phyloP scores from a whole-genome alignment of 2,329 filamentous ascomycete genomes.

The Aspergillus tanneri region DNA sequence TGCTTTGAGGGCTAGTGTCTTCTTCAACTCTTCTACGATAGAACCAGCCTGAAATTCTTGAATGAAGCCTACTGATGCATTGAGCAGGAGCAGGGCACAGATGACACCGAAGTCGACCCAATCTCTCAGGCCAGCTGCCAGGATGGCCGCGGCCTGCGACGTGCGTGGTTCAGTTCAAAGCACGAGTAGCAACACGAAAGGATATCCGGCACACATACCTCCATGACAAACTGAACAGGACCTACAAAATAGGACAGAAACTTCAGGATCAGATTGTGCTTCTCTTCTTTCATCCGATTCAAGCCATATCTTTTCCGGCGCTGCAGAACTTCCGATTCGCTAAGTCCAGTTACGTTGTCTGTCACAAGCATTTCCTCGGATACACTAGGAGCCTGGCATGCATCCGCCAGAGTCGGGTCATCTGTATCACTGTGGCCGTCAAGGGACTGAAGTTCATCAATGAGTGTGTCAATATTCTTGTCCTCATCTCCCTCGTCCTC shows the following conservation, averaged over 20 bases:
- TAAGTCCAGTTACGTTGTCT: conserved; percentile 70
- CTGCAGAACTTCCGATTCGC: conserved; percentile 63
- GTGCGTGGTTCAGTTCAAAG: conserved; percentile 8
- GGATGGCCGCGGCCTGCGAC: conserved; percentile 66
- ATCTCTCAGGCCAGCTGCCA: conserved; percentile 79
- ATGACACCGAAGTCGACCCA: conserved; percentile 96
- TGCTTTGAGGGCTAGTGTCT: conserved; percentile 84
- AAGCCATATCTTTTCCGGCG: conserved; percentile 72
- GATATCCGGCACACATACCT: conserved; percentile 55
- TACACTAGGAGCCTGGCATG: conserved; percentile 58
- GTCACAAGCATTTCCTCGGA: conserved; percentile 77
- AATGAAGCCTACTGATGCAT: conserved; percentile 80
- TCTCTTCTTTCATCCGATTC: conserved; percentile 90
- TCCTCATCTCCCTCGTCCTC: conserved; percentile 74
- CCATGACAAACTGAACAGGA: conserved; percentile 93
- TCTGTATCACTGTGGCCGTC: conserved; percentile 68
- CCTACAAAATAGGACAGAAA: conserved; percentile 81
- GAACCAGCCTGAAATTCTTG: conserved; percentile 89
- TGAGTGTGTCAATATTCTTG: conserved; percentile 81
- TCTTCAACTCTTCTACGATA: conserved; percentile 88
- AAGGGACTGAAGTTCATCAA: conserved; percentile 74
- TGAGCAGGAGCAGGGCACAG: conserved; percentile 76
- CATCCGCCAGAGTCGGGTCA: conserved; percentile 56
- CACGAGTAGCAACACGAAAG: background rate
- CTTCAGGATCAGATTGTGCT: conserved; percentile 80